Evolutionary conservation across 257 asterid species (phyloP).

Genomic region (Solanum paucissectum): DNA sequence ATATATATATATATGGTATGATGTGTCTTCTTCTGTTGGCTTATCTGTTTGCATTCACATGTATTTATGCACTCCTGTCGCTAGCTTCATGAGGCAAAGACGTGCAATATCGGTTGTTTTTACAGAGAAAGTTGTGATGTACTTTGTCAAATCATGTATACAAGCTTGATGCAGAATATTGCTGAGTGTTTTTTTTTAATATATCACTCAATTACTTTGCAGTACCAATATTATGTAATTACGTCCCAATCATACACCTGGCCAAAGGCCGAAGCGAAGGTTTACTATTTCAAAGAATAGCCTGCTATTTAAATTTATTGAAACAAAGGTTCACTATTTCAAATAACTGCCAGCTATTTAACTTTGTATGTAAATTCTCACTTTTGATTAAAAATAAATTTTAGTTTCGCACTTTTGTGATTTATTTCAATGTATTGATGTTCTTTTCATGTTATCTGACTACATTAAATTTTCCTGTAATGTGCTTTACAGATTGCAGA

Average conservation of each 20-base stretch:
- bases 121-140: neutral
- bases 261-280: neutral
- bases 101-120: neutral
- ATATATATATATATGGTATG: too few species aligned
- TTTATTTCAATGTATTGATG: neutral
- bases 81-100: neutral
- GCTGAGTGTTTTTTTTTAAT: neutral
- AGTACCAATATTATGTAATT: neutral
- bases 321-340: neutral
- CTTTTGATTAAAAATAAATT: neutral
- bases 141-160: neutral
- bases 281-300: neutral
- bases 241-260: neutral
- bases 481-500: constrained; percentile 54
- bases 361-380: neutral
- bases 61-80: neutral
- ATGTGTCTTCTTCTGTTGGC: neutral
- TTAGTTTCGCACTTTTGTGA: neutral
- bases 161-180: neutral
- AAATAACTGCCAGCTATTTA: neutral
- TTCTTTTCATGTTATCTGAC: neutral
- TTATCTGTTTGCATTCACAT: neutral
- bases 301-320: neutral
- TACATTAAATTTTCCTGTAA: neutral
- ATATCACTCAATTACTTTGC: neutral